Base-by-base conservation (phyloP, 2,329 filamentous ascomycete species). In the Trichothecium roseum region DNA sequence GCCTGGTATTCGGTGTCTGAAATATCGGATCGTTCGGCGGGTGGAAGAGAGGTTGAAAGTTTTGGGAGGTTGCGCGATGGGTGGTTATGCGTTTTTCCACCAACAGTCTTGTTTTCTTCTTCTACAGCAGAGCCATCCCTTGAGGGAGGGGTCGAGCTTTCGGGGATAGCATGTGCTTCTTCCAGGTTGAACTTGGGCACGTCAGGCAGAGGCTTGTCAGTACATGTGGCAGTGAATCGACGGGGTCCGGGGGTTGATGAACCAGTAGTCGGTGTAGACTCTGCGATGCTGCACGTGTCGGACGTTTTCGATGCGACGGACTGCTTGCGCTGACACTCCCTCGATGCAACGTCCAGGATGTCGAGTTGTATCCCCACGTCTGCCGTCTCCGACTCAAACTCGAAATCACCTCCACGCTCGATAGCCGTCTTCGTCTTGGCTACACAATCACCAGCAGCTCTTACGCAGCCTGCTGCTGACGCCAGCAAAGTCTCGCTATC, bases 381-480 rank as follows among this genome's bases (percentile, higher is more conserved):
- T 42, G 51, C 57, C 14, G 60, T 62, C 45, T 82, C 76, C 37
- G 84, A 68, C 53, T 94, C 85, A 45, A 88, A 77, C 55, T 94
- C 87, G 45, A 94, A 94, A 55, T 94, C 88, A 15, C 88, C 87
- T 43, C 91, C 86, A 41, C 82, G 74, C 58, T 94, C 87, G 39
- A 98, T 81, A 30, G 93, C 78, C 53, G 76, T 71, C 49, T 86
- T 86, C 9, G 88, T 82, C 59, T 88, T 89, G 6, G 83, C 80
- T 15, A 94, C 83, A 56, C 89, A 95, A 47, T 94, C 87, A 28
- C 89, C 89, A 30, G 88, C 87, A 16, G 85, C 83, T 46, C 86
- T 81, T 18, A 98, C 88, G 52, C 88, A 95, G 40, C 76, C 78
- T 6, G 87, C 94, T 8, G 87, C 87, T 15, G 86, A 84, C 41